Percentiles rank a stretch among this genome's conserved stretches.
phyloP scores from a whole-genome alignment of 352 stramenopile genomes.

The Phytophthora lateralis region DNA sequence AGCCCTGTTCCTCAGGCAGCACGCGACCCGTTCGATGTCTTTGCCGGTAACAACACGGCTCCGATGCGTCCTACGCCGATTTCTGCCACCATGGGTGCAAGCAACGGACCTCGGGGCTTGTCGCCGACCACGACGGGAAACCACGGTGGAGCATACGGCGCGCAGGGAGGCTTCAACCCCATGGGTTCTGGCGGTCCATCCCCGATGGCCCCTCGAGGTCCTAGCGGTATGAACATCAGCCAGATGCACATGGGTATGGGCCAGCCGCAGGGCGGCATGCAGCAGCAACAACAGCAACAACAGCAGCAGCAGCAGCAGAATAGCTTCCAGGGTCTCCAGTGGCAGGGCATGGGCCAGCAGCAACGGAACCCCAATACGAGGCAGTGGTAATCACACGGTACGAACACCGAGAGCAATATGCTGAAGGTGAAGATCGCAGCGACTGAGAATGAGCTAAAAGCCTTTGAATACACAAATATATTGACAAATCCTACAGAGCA shows the following conservation, averaged over 20 bases:
- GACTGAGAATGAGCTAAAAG: not conserved
- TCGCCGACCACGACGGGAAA: slow-evolving; percentile 34
- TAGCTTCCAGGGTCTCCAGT: slow-evolving; percentile 86
- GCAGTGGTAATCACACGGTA: slow-evolving; percentile 40
- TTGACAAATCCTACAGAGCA: slow-evolving; percentile 8
- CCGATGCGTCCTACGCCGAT: slow-evolving; percentile 46
- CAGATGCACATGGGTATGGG: slow-evolving; percentile 85
- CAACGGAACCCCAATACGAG: slow-evolving; percentile 66
- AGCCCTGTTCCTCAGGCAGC: slow-evolving; percentile 33
- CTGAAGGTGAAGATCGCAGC: slow-evolving; percentile 4
- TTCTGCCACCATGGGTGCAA: slow-evolving; percentile 29
- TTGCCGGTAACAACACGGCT: slow-evolving; percentile 42
- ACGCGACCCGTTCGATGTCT: slow-evolving; percentile 81
- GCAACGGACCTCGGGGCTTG: slow-evolving; percentile 37
- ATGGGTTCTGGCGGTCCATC: slow-evolving; percentile 44
- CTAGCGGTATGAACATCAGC: slow-evolving; percentile 78
- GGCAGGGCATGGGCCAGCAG: slow-evolving; percentile 79
- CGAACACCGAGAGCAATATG: slow-evolving; percentile 8
- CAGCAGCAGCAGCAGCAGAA: slow-evolving; percentile 52
- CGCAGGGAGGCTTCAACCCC: slow-evolving; percentile 48
- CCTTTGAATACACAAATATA: slow-evolving; percentile 24
- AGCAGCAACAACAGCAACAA: slow-evolving; percentile 37
- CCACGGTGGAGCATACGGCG: slow-evolving; percentile 29
- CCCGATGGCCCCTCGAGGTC: slow-evolving; percentile 51
- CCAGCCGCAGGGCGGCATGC: slow-evolving; percentile 43